Base-by-base conservation (phyloP, 176 grass and related monocot genomes). In the Guadua angustifolia region DNA sequence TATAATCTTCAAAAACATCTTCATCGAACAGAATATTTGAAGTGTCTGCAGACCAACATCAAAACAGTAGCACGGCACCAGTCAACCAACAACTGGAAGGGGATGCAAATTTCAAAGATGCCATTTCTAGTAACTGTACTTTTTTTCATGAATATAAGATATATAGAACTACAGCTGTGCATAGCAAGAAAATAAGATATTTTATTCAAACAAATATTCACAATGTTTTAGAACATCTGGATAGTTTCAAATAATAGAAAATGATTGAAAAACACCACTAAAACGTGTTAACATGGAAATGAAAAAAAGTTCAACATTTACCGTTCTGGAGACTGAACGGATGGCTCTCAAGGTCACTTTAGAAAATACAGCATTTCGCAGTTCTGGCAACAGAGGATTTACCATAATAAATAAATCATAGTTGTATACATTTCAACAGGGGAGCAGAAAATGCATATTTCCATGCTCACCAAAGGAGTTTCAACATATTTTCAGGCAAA, bases 291-390 rank as follows among this genome's bases (percentile, higher is more conserved):
- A 26, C 13, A 85, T 47, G 81, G 63, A 35, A 81, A 71, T 57
- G 35, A 36, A 50, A 51, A 80, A 52, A 22, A 58, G 66, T 29
- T 74, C 49, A 84, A 71, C 3, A 82, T 18, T 84, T 92, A 99
- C 96, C 91, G 88, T 95, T 73, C 69, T 89, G 70, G 93, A 99
- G 79, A 99, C 93, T 85, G 89, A 85, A 29, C 96, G 93, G 75
- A 95, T 99, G 45, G 93, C 91, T 91, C 96, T 93, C 77, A 92
- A 69, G 63, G 96, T 94, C 85, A 99, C 96, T 87, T 99, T 95
- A 52, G 96, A 89, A 90, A 99, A 99, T 78, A 99, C 75, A 85
- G 93, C 93, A 89, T 95, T 99, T 74, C 93, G 85, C 84, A 99
- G 72, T 77, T 99, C 96, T 95, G 81, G 58, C 45, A 76, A 82